Percentiles rank a stretch among this genome's conserved stretches.
These are phyloP conservation scores for Cladorrhinum sp. DNA, from an alignment of 2,329 filamentous ascomycete genomes.

Conservation along the genomic window DNA sequence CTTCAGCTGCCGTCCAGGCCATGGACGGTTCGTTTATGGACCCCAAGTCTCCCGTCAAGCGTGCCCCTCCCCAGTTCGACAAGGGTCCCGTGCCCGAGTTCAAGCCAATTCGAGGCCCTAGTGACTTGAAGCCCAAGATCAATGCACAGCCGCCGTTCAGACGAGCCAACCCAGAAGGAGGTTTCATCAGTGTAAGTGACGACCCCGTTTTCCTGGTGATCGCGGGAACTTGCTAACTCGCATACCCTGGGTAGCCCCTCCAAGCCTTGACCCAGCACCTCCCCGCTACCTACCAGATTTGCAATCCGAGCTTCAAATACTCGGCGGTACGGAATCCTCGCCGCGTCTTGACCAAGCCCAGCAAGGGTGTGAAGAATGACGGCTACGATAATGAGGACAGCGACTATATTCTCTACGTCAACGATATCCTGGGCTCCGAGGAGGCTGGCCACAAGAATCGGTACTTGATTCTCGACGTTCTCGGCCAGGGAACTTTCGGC, in stretches of 20 bases:
- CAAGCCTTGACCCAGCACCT: conserved; percentile 93
- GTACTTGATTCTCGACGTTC: conserved; percentile 93
- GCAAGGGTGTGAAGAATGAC: conserved; percentile 98
- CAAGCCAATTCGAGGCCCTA: conserved; percentile 67
- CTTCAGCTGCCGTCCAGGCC: conserved; percentile 57
- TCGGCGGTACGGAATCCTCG: conserved; percentile 96
- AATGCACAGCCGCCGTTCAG: conserved; percentile 87
- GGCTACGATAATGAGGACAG: conserved; percentile 99
- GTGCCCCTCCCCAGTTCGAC: conserved; percentile 47
- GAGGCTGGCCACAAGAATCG: conserved; percentile 98
- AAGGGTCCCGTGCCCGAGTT: conserved; percentile 83
- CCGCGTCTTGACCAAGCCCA: conserved; percentile 93
- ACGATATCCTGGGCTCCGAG: conserved; percentile 96
- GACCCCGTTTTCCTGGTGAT: neutral
- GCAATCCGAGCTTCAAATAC: conserved; percentile 97
- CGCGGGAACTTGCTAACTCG: conserved; percentile 7
- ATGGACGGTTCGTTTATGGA: conserved; percentile 66
- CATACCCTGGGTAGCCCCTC: conserved; percentile 61
- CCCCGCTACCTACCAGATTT: conserved; percentile 94
- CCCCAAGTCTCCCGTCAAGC: conserved; percentile 57
- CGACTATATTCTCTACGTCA: conserved; percentile 98
- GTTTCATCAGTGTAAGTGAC: conserved; percentile 85
- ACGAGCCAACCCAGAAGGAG: conserved; percentile 91
- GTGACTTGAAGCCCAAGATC: conserved; percentile 77
- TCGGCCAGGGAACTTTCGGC: conserved; percentile 96